These are phyloP conservation scores for Pezicula radicicola DNA, from an alignment of 2,329 filamentous ascomycete species.

Conservation along the genomic window DNA sequence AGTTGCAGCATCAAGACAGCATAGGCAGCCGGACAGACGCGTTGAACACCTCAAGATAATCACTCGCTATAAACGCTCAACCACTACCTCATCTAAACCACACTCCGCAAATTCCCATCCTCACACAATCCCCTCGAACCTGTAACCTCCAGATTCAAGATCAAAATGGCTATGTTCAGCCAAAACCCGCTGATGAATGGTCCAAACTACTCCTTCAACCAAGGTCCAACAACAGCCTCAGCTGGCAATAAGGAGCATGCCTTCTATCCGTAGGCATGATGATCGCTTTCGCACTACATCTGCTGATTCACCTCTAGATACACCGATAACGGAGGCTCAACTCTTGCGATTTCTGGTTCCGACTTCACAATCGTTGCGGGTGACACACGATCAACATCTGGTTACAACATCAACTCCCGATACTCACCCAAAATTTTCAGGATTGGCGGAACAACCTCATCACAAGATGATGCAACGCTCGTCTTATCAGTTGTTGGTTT, in stretches of 20 bases:
- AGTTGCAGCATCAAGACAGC: not conserved
- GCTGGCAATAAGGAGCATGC: conserved; percentile 68
- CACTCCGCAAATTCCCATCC: not conserved
- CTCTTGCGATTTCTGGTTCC: conserved; percentile 87
- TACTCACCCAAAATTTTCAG: conserved; percentile 95
- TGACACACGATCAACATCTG: conserved; percentile 91
- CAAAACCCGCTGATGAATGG: conserved; percentile 68
- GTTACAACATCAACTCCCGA: conserved; percentile 98
- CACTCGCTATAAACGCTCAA: not conserved
- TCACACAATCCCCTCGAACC: conserved; percentile 1
- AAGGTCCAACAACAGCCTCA: conserved; percentile 50
- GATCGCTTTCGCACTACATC: not conserved
- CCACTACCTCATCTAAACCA: not conserved
- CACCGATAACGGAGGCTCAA: conserved; percentile 96
- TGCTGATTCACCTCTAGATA: conserved; percentile 56
- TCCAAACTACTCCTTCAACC: conserved; percentile 66
- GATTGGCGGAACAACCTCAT: conserved; percentile 86
- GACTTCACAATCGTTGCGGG: conserved; percentile 97
- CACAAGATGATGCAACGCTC: conserved; percentile 81
- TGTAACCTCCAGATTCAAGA: conserved; percentile 4
- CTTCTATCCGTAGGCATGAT: conserved; percentile 81
- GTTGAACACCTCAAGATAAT: conserved; percentile 11
- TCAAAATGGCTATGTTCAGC: conserved; percentile 64
- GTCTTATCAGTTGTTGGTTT: conserved; percentile 94
- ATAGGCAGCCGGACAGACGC: conserved; percentile 21